Evolutionary conservation across 2,329 filamentous ascomycete species (phyloP).

Genomic region (Fusarium fujikuroi): DNA sequence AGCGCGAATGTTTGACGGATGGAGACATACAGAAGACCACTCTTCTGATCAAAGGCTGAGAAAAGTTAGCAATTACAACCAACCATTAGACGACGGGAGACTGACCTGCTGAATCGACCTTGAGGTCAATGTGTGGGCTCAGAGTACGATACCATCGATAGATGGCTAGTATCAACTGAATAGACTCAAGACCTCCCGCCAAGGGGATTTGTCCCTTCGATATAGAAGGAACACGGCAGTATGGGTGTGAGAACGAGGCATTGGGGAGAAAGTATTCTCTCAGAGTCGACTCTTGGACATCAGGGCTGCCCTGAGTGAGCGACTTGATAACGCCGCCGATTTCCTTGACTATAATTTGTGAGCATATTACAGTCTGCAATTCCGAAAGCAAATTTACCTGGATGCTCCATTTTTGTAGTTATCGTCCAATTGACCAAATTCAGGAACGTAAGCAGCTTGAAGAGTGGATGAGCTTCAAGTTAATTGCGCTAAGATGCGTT

Average conservation of each 20-base stretch:
- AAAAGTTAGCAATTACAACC: not conserved
- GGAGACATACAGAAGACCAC: constrained; percentile 76
- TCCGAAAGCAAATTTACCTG: constrained; percentile 47
- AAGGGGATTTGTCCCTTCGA: constrained; percentile 54
- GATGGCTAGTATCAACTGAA: constrained; percentile 73
- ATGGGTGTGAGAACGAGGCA: constrained; percentile 81
- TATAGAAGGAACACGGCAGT: constrained; percentile 75
- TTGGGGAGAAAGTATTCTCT: constrained; percentile 78
- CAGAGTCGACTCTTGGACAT: constrained; percentile 72
- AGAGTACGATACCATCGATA: constrained; percentile 89
- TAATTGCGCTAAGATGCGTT: not conserved
- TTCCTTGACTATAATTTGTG: constrained; percentile 59
- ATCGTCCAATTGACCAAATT: not conserved
- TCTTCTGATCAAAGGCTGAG: constrained; percentile 73
- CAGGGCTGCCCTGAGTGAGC: constrained; percentile 74
- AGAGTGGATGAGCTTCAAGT: not conserved
- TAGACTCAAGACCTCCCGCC: constrained; percentile 64
- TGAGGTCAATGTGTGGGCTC: constrained; percentile 76
- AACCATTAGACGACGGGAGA: fast-evolving
- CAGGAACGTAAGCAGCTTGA: not conserved
- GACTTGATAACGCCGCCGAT: constrained; percentile 73
- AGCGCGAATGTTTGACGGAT: constrained; percentile 80
- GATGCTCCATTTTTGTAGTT: constrained; percentile 49
- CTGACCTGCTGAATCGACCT: constrained; percentile 68
- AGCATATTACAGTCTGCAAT: not conserved